A percentile compares a stretch with the other conserved stretches of the same genome.
These are phyloP conservation scores for Xylariaceae sp. DNA, from an alignment of 2,329 filamentous ascomycete genomes.

Conservation along the genomic window DNA sequence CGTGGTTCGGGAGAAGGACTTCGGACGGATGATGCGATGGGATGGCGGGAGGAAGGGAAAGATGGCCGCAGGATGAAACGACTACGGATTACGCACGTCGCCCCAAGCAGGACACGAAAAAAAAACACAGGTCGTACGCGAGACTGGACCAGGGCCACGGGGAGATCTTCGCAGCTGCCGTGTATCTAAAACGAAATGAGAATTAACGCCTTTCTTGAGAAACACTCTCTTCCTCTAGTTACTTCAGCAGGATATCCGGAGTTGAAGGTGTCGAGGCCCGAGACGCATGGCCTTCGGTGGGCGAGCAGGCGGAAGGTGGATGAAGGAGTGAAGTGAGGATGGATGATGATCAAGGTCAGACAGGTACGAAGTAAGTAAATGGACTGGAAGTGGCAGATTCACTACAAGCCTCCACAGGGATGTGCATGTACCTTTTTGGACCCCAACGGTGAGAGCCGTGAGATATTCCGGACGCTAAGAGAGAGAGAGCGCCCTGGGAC, in stretches of 20 bases:
- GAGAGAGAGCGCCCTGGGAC: background rate
- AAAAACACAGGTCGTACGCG: constrained; percentile 12
- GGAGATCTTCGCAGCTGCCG: background rate
- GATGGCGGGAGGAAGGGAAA: background rate
- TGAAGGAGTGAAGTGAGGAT: background rate
- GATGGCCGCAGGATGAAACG: constrained; percentile 1
- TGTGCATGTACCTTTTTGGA: background rate
- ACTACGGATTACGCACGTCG: constrained; percentile 4
- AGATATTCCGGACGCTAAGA: background rate
- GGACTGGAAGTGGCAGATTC: too few relatives aligned
- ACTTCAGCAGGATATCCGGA: background rate
- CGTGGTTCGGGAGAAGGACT: background rate
- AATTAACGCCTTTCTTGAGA: background rate
- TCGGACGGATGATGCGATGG: background rate
- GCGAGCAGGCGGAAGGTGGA: background rate
- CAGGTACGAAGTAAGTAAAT: background rate
- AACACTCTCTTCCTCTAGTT: background rate
- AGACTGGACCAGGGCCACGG: constrained; percentile 3
- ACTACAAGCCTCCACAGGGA: background rate
- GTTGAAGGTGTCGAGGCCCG: background rate
- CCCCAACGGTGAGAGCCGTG: background rate
- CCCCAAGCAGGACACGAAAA: constrained; percentile 2
- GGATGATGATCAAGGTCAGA: background rate
- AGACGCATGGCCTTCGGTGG: background rate
- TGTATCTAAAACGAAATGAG: background rate